A percentile compares a stretch with the other conserved stretches of the same genome.
Conservation (phyloP, 129 eudicot species). For the Mikania micrantha region DNA sequence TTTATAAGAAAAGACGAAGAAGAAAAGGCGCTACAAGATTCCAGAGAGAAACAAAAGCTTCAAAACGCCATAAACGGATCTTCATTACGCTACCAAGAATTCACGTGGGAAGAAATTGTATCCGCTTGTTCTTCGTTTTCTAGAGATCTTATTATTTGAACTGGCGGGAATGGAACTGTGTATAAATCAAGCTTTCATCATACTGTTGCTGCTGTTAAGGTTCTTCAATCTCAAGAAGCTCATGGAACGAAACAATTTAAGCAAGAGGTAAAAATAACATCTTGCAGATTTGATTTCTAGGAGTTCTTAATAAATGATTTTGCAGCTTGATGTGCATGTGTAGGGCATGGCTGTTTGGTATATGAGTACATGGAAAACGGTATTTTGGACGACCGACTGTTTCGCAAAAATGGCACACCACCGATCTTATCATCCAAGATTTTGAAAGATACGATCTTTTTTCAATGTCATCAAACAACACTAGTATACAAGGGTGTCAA, state of each 20-base stretch:
- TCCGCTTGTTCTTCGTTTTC: conserved; percentile 67
- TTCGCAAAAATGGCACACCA: conserved; percentile 40
- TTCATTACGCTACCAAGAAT: conserved; percentile 32
- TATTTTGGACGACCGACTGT: conserved; percentile 69
- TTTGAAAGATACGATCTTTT: no score
- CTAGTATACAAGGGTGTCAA: no score
- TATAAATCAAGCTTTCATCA: conserved; percentile 78
- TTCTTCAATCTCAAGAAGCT: conserved; percentile 69
- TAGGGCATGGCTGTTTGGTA: conserved; percentile 66
- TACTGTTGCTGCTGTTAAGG: conserved; percentile 82
- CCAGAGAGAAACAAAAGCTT: conserved; percentile 62
- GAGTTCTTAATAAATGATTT: background rate
- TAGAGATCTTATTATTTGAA: conserved; percentile 59
- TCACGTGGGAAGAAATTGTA: conserved; percentile 76
- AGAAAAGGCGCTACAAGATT: conserved; percentile 36
- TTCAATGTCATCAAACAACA: background rate
- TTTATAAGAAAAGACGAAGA: conserved; percentile 60
- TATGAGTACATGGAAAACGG: conserved; percentile 97
- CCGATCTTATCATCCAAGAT: conserved; percentile 25
- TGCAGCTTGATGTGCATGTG: conserved; percentile 86
- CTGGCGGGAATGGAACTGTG: conserved; percentile 82
- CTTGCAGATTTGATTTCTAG: background rate
- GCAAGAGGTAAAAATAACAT: conserved; percentile 62
- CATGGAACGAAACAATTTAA: conserved; percentile 61
- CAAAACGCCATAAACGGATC: conserved; percentile 50